Evolutionary conservation across 129 eudicot genomes (phyloP), one percentile per base, ranked within the genome.

Genomic region (Saposhnikovia divaricata): DNA sequence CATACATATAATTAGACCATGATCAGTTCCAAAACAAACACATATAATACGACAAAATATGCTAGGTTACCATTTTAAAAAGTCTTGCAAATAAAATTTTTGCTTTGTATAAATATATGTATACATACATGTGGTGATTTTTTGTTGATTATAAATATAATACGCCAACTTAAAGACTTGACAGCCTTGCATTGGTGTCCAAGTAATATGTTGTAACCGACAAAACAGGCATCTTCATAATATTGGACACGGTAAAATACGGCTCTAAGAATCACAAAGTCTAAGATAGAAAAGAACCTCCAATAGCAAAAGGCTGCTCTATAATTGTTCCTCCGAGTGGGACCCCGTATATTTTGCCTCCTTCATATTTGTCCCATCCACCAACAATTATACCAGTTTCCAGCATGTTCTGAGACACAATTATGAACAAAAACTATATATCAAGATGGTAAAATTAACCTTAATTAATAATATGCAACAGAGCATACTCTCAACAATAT

Each of bases 351-450:
- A 96, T 90, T 84, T 92, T 96, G 11, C 99, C 99, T 2, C 99
- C 99, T 84, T 96, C 93, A 76, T 96, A 88, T 82, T 92, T 92
- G 86, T 92, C 98, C 99, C 99, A 96, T 70, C 99, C 99, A 39
- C 99, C 99, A 80, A 96, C 93, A 78, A 96, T 96, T 48, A 96
- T 81, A 42, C 99, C 99, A 19, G 99, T 89, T 89, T 96, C 97
- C 76, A 96, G 78, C 98, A 90, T 92, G 71, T 89, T 88, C 99
- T 96, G 88, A 70, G 40, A 63, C 66, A 81, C 42, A 23, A 44
- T 48, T 40, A 4, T 6, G 27, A 44, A 78, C 7, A 7, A 83
- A 21, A 45, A 38, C 23, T 12, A 70, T 76, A 72, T 11, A 7
- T n/a, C 59, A 15, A 39, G 44, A 74, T 4, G 2, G 15, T 74